Conservation (phyloP, 2,329 filamentous ascomycete species). For the Sporothrix humicola region DNA sequence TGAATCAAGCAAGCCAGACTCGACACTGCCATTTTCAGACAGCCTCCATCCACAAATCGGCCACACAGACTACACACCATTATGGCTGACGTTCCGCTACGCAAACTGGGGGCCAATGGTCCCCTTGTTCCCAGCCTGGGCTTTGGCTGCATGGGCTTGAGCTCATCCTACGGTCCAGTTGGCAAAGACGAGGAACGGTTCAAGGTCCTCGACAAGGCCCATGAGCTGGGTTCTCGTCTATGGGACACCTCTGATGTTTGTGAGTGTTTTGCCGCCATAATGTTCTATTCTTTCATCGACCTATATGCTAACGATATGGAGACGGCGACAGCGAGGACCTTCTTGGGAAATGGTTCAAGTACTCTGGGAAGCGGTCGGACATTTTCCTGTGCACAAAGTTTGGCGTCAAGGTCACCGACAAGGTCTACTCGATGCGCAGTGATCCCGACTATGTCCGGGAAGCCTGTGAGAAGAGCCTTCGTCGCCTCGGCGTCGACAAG, state of each 20-base stretch:
- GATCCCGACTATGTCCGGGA: conserved; percentile 42
- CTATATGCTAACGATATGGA: background rate
- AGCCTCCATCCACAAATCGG: background rate
- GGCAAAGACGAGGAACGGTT: conserved; percentile 47
- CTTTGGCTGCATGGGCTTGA: conserved; percentile 52
- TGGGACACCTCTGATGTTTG: conserved; percentile 53
- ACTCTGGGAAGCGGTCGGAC: conserved; percentile 22
- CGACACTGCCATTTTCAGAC: background rate
- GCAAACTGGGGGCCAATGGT: conserved; percentile 53
- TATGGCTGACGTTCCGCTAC: conserved; percentile 43
- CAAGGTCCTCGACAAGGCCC: conserved; percentile 50
- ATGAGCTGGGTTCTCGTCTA: conserved; percentile 49
- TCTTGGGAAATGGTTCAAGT: conserved; percentile 28
- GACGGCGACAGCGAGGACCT: conserved; percentile 30
- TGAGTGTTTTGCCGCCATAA: background rate
- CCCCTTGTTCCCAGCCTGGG: conserved; percentile 52
- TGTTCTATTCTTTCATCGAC: background rate
- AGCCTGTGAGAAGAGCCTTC: conserved; percentile 49
- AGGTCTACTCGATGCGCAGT: conserved; percentile 40
- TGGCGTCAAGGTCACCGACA: conserved; percentile 37
- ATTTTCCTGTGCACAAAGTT: conserved; percentile 32
- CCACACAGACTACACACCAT: background rate
- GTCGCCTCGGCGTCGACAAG: conserved; percentile 53
- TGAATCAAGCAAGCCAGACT: background rate
- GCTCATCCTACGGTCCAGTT: conserved; percentile 35